phyloP scores from a whole-genome alignment of 495 filamentous ascomycete genomes.

The Cercophora samala region DNA sequence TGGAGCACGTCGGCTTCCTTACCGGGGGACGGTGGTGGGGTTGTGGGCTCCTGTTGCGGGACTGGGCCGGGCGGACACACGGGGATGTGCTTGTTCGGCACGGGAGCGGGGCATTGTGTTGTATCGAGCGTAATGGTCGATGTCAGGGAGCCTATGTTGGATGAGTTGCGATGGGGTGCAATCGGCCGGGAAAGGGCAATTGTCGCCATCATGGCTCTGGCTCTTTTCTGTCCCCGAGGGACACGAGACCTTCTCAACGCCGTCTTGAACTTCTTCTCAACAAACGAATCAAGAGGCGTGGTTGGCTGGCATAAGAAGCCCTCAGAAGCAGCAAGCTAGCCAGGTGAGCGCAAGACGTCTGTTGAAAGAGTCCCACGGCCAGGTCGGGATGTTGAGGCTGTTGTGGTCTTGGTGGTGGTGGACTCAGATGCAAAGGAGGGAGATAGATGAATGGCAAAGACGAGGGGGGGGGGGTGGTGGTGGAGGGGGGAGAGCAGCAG shows the following conservation, averaged over 20 bases:
- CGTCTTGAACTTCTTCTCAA: not conserved
- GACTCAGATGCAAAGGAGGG: not conserved
- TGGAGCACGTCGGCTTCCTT: slow-evolving; percentile 49
- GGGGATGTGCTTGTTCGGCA: slow-evolving; percentile 90
- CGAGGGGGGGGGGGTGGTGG: slow-evolving; percentile 16
- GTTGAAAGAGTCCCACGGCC: not conserved
- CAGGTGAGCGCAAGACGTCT: not conserved
- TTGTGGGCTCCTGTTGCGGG: slow-evolving; percentile 57
- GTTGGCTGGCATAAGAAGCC: not conserved
- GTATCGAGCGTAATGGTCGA: slow-evolving; percentile 50
- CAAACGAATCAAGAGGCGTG: not conserved
- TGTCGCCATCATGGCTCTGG: slow-evolving; percentile 44
- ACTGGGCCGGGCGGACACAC: slow-evolving; percentile 75
- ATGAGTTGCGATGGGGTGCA: slow-evolving; percentile 44
- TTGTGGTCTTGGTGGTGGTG: not conserved
- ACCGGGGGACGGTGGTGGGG: slow-evolving; percentile 63
- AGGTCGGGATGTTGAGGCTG: not conserved
- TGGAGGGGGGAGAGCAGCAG: slow-evolving; percentile 30
- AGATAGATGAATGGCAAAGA: not conserved
- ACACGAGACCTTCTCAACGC: not conserved
- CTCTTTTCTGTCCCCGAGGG: slow-evolving; percentile 1
- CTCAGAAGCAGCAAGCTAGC: not conserved
- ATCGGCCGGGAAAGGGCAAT: slow-evolving; percentile 53
- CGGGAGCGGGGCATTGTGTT: slow-evolving; percentile 47
- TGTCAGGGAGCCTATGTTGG: slow-evolving; percentile 47